Percentiles rank a stretch among this genome's conserved stretches.
These are phyloP conservation scores for Arachnomyces sp. DNA, from an alignment of 2,329 filamentous ascomycete genomes.

Conservation along the genomic window DNA sequence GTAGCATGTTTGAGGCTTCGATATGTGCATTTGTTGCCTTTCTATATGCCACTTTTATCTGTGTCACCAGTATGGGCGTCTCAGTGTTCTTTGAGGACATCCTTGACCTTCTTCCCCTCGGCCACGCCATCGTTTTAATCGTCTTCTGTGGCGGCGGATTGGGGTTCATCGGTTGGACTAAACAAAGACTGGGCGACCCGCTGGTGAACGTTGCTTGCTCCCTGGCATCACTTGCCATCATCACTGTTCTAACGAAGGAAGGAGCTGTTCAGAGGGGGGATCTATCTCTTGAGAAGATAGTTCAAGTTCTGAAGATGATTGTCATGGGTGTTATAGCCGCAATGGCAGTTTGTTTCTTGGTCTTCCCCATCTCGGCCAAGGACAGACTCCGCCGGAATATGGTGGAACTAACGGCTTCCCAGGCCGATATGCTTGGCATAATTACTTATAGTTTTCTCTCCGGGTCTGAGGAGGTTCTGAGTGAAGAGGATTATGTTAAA, in stretches of 20 bases:
- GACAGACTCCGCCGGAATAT: conserved; percentile 64
- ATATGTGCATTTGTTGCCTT: conserved; percentile 70
- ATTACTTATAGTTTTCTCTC: conserved; percentile 78
- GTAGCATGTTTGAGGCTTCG: conserved; percentile 82
- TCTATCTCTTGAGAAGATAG: conserved; percentile 72
- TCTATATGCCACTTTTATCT: conserved; percentile 66
- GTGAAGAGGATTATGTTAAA: conserved; percentile 55
- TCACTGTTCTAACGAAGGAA: conserved; percentile 85
- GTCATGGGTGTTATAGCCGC: conserved; percentile 66
- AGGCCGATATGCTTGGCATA: conserved; percentile 71
- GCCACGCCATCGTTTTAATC: conserved; percentile 69
- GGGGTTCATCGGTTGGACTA: conserved; percentile 81
- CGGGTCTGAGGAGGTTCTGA: conserved; percentile 70
- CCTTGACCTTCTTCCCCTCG: conserved; percentile 58
- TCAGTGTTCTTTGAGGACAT: conserved; percentile 67
- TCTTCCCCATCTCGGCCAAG: conserved; percentile 73
- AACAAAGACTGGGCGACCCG: conserved; percentile 68
- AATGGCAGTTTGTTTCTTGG: conserved; percentile 63
- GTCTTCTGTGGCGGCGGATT: conserved; percentile 80
- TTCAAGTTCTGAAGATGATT: conserved; percentile 75
- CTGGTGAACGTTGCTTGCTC: conserved; percentile 80
- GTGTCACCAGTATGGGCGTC: conserved; percentile 78
- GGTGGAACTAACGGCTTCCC: conserved; percentile 61
- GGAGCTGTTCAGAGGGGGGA: conserved; percentile 74
- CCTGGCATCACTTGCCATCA: conserved; percentile 76